phyloP scores from a whole-genome alignment of 1,139 yeast genomes.

The Nakaseomyces glabratus region DNA sequence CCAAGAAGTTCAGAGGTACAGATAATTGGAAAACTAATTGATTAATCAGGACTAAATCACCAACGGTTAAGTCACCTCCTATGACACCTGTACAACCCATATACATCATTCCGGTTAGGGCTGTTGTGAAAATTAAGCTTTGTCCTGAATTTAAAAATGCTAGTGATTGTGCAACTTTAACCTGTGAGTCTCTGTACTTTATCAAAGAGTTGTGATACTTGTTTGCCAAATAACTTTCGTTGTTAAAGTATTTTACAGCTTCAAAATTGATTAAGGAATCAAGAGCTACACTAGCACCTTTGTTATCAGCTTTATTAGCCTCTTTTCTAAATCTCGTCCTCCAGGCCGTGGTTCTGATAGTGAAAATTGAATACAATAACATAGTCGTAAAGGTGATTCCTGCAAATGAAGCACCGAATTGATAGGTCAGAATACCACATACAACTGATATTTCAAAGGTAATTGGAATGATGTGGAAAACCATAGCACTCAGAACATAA shows the following conservation, averaged over 20 bases:
- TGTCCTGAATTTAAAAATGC: conserved; percentile 91
- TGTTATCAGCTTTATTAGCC: conserved; percentile 90
- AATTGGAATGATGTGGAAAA: conserved; percentile 89
- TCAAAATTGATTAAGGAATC: conserved; percentile 93
- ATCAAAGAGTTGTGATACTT: conserved; percentile 73
- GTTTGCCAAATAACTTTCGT: conserved; percentile 68
- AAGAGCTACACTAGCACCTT: conserved; percentile 88
- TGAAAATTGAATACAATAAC: conserved; percentile 77
- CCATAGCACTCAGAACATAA: conserved; percentile 89
- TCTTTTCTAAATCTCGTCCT: conserved; percentile 82
- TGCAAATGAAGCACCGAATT: conserved; percentile 84
- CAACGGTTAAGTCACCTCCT: conserved; percentile 74
- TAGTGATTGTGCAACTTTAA: conserved; percentile 84
- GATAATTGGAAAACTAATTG: conserved; percentile 93
- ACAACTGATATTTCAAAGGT: conserved; percentile 87
- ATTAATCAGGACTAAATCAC: conserved; percentile 91
- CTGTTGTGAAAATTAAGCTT: conserved; percentile 80
- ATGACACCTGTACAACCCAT: conserved; percentile 97
- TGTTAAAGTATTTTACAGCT: conserved; percentile 89
- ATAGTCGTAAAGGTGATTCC: conserved; percentile 81
- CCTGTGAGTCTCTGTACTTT: conserved; percentile 70
- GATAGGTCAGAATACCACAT: conserved; percentile 86
- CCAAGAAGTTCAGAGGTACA: conserved; percentile 87
- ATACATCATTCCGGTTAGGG: conserved; percentile 95
- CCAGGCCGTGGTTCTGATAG: conserved; percentile 93